phyloP scores from a whole-genome alignment of 192 early-diverging fungal genomes.

The Haplosporangium gracile region DNA sequence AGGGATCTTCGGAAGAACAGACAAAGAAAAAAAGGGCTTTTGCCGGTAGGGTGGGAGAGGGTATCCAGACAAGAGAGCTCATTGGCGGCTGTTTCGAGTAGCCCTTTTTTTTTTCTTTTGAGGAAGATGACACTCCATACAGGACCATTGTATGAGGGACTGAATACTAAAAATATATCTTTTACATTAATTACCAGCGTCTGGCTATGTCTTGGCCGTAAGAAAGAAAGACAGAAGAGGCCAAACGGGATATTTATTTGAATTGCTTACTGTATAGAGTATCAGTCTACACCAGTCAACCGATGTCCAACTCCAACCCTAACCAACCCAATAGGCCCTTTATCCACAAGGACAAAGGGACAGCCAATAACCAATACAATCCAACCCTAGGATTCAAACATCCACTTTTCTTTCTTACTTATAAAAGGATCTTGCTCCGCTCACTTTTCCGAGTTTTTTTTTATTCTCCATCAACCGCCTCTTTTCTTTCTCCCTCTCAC shows the following conservation, averaged over 20 bases:
- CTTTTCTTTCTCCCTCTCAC: not conserved
- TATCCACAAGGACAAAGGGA: not conserved
- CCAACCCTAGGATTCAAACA: not conserved
- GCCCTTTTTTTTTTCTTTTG: not conserved
- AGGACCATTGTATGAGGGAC: not conserved
- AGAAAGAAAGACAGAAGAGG: not conserved
- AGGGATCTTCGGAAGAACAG: not conserved
- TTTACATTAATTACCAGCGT: conserved; percentile 3
- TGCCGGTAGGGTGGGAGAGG: not conserved
- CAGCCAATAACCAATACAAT: not conserved
- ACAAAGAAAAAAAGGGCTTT: not conserved
- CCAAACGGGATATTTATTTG: not conserved
- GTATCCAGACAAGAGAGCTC: not conserved
- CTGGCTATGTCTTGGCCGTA: conserved; percentile 4
- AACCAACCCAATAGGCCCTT: not conserved
- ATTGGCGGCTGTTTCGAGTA: conserved; percentile 1
- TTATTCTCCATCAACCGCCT: conserved; percentile 2
- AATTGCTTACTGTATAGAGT: not conserved
- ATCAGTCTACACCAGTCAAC: not conserved
- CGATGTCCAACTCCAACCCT: not conserved
- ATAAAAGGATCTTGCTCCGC: conserved; percentile 23
- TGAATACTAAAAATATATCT: conserved; percentile 9
- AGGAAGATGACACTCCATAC: not conserved
- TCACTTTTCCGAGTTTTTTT: conserved; percentile 1
- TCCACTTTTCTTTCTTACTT: not conserved